A percentile compares a stretch with the other conserved stretches of the same genome.
Evolutionary conservation across 1,139 yeast genomes (phyloP).

Genomic region (Chernovozyma sophiae-reginae): DNA sequence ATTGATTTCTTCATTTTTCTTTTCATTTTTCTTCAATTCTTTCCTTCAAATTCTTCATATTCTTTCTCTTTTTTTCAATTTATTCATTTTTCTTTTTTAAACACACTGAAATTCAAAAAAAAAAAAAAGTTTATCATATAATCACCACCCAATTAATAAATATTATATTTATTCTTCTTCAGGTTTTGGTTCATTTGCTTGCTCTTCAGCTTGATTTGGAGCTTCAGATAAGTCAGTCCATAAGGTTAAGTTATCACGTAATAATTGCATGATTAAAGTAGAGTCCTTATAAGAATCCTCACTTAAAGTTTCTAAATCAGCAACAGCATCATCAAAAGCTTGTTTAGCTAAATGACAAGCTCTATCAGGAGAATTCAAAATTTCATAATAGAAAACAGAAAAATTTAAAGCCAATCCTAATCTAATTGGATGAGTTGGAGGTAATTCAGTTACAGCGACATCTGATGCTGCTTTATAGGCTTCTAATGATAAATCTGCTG

Average conservation of each 20-base stretch:
- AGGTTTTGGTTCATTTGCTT: conserved; percentile 31
- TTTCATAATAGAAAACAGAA: conserved; percentile 97
- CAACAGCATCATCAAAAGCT: conserved; percentile 98
- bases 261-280: conserved; percentile 95
- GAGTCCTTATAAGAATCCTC: conserved; percentile 99
- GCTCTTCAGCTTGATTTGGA: conserved; percentile 58
- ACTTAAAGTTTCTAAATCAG: conserved; percentile 94
- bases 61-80: not conserved
- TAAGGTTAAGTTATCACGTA: conserved; percentile 96
- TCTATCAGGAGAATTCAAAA: conserved; percentile 95
- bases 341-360: conserved; percentile 98
- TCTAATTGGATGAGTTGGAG: conserved; percentile 98
- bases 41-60: not conserved
- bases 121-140: conserved; percentile 1
- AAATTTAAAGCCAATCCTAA: conserved; percentile 96
- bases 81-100: conserved; percentile 1
- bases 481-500: conserved; percentile 89
- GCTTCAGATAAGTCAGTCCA: conserved; percentile 98
- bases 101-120: not conserved
- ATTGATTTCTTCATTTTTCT: not conserved
- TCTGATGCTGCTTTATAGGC: conserved; percentile 95
- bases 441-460: conserved; percentile 93
- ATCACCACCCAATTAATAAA: not conserved
- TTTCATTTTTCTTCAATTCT: not conserved
- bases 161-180: conserved; percentile 30